Conservation (phyloP, 306 rosid species). For the Oxytropis ochrocephala region DNA sequence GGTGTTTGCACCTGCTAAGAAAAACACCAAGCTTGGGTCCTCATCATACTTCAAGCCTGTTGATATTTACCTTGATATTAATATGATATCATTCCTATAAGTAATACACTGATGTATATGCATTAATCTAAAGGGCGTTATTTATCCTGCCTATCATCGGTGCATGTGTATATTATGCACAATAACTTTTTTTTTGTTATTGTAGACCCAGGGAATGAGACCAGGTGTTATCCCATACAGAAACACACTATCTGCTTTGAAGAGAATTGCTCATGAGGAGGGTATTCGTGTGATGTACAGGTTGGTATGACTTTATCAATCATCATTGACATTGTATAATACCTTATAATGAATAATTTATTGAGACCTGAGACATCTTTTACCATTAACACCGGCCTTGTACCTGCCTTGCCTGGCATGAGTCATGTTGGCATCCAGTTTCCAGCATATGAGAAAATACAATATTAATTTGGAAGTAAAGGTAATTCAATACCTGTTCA, state of each 20-base stretch:
- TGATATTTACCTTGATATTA: too few relatives aligned
- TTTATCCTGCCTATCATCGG: neutral
- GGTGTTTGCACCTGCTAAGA: too few relatives aligned
- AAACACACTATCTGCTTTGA: conserved; percentile 67
- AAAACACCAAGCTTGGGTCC: too few relatives aligned
- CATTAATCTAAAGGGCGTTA: neutral
- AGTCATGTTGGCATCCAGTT: conserved; percentile 92
- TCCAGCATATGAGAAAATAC: conserved; percentile 74
- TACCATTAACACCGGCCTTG: too few relatives aligned
- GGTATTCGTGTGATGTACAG: conserved; percentile 94
- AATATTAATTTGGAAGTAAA: conserved; percentile 52
- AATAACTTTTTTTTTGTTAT: conserved; percentile 14
- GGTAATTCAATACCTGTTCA: conserved; percentile 34
- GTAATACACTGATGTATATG: neutral
- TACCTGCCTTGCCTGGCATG: conserved; percentile 88
- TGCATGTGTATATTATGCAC: neutral
- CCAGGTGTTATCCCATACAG: conserved; percentile 65
- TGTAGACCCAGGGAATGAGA: conserved; percentile 81
- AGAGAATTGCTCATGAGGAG: conserved; percentile 80
- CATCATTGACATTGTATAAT: too few relatives aligned
- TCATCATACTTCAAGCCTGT: too few relatives aligned
- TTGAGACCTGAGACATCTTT: too few relatives aligned
- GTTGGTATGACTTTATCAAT: too few relatives aligned
- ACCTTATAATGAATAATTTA: too few relatives aligned
- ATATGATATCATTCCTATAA: neutral